Conservation (phyloP, 2,329 filamentous ascomycete species). For the Xylariomycetidae sp. region DNA sequence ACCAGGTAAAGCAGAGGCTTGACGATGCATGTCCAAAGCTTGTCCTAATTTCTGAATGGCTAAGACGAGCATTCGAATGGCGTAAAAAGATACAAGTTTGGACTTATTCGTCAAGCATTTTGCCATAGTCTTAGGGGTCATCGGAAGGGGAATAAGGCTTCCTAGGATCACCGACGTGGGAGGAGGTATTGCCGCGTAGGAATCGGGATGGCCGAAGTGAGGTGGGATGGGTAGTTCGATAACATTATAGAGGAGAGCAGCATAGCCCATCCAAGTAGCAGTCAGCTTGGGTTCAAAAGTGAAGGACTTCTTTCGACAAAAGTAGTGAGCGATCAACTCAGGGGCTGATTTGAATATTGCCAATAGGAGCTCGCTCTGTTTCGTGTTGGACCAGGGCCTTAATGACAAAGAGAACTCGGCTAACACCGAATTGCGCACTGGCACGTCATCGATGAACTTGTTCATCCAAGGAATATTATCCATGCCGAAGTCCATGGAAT, state of each 20-base stretch:
- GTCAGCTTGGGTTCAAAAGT: conserved; percentile 88
- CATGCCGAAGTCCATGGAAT: conserved; percentile 57
- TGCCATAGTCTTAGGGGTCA: conserved; percentile 74
- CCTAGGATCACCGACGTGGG: conserved; percentile 76
- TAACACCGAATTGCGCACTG: conserved; percentile 74
- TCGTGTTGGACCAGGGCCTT: conserved; percentile 74
- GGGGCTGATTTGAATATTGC: conserved; percentile 77
- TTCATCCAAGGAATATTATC: conserved; percentile 68
- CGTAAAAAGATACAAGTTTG: conserved; percentile 79
- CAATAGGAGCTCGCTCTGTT: conserved; percentile 77
- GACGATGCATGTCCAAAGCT: conserved; percentile 58
- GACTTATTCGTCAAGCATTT: conserved; percentile 76
- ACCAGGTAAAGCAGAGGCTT: conserved; percentile 35
- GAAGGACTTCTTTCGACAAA: conserved; percentile 73
- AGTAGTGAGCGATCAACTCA: conserved; percentile 85
- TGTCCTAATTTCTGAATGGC: conserved; percentile 72
- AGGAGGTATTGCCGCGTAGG: conserved; percentile 65
- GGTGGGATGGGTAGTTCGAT: conserved; percentile 70
- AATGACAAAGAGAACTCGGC: conserved; percentile 75
- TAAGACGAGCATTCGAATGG: conserved; percentile 71
- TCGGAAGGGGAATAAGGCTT: conserved; percentile 76
- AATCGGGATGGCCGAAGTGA: conserved; percentile 63
- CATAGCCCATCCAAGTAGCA: conserved; percentile 92
- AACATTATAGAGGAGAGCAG: conserved; percentile 78
- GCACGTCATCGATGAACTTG: conserved; percentile 60